Evolutionary conservation across 2,329 filamentous ascomycete species (phyloP), one percentile per base, ranked within the genome.

Genomic region (Thelonectria discophora): DNA sequence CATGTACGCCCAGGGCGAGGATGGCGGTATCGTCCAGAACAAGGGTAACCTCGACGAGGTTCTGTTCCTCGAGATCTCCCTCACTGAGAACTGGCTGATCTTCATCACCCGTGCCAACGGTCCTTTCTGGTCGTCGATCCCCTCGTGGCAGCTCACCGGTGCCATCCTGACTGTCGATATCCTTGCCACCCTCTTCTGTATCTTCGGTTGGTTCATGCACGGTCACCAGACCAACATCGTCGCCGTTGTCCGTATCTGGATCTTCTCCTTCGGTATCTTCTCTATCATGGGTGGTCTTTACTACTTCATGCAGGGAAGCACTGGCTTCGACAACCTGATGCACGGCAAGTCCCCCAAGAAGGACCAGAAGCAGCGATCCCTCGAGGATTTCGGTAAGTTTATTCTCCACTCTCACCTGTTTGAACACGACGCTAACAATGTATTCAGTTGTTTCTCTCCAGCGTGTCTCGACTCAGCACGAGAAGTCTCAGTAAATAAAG

Each of bases 41-140:
- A 91, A 90, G 72, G 93, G 93, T 85, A 86, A 89, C 75, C 82
- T 91, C 57, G 92, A 97, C 70, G 88, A 89, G 71, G 88, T 97
- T 60, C 80, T 97, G 73, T 97, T 97, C 86, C 88, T 97, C 39
- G 88, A 97, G 81, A 92, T 97, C 77, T 92, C 91, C 12, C 86
- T 97, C 56, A 94, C 93, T 63, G 92, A 97, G 85, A 97, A 96
- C 82, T 97, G 93, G 93, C 86, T 97, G 54, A 97, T 97, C 80
- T 96, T 97, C 84, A 94, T 97, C 81, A 97, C 93, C 67, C 92
- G 93, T 84, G 90, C 92, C 80, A 94, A 94, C 79, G 92, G 93
- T 73, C 92, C 92, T 56, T 94, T 96, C 86, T 96, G 92, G 92
- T 93, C 91, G 3, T 94, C 91, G 21, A 86, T 93, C 61, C 93